A percentile compares a stretch with the other conserved stretches of the same genome.
phyloP scores from a whole-genome alignment of 495 filamentous ascomycete species.

The Bacidia rubella region DNA sequence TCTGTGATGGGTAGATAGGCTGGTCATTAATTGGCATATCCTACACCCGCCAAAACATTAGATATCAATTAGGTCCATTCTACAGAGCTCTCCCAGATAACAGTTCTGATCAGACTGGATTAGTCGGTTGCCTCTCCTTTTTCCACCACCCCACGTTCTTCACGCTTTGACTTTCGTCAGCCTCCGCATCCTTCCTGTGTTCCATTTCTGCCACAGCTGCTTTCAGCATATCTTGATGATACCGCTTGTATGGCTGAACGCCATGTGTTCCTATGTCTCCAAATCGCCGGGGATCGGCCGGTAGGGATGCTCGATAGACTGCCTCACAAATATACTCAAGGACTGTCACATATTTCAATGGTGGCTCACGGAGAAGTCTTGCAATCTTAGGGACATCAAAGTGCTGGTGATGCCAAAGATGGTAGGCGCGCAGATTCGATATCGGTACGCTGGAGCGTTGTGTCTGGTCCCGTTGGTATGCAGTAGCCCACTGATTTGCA shows the following conservation, averaged over 20 bases:
- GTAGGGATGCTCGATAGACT: not conserved
- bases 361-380: conserved; percentile 39
- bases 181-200: not conserved
- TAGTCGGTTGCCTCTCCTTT: too few species aligned
- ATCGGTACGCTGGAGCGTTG: not conserved
- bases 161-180: not conserved
- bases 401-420: conserved; percentile 40
- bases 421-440: conserved; percentile 42
- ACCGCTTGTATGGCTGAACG: not conserved
- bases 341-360: conserved; percentile 37
- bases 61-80: too few species aligned
- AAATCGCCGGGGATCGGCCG: not conserved
- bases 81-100: too few species aligned
- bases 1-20: too few species aligned
- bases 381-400: conserved; percentile 33
- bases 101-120: too few species aligned
- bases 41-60: too few species aligned
- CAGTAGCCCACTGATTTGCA: conserved; percentile 9
- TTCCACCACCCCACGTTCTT: not conserved
- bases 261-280: not conserved
- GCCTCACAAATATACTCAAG: conserved; percentile 30
- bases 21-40: too few species aligned
- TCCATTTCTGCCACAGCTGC: not conserved
- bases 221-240: not conserved
- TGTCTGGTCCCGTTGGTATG: not conserved